phyloP scores from a whole-genome alignment of 257 asterid species.

The Solanum acaule region DNA sequence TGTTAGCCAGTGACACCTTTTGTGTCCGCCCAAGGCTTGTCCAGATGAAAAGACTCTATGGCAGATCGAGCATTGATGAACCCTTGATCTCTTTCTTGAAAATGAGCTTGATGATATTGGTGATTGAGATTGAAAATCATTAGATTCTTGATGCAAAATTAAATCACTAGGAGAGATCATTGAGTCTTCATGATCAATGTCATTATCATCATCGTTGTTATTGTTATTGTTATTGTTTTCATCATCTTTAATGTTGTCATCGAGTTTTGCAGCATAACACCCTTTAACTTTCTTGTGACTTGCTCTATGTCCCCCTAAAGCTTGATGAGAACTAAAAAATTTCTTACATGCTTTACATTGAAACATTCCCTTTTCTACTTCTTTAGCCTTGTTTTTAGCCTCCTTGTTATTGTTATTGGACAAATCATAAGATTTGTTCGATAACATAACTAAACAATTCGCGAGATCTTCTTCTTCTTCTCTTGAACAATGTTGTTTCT shows the following conservation, averaged over 20 bases:
- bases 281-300: constrained; percentile 94
- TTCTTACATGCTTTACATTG: constrained; percentile 83
- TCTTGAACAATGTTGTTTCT: neutral
- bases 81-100: constrained; percentile 25
- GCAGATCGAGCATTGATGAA: constrained; percentile 74
- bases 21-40: constrained; percentile 84
- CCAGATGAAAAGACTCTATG: constrained; percentile 67
- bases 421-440: constrained; percentile 23
- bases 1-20: constrained; percentile 77
- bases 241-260: neutral
- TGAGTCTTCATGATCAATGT: constrained; percentile 12
- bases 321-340: constrained; percentile 75
- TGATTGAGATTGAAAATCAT: neutral
- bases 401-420: neutral
- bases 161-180: neutral
- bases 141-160: constrained; percentile 8
- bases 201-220: neutral
- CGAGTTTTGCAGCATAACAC: constrained; percentile 52
- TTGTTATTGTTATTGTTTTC: neutral
- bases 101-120: neutral
- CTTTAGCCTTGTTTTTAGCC: constrained; percentile 21
- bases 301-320: constrained; percentile 94
- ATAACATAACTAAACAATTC: constrained; percentile 64
- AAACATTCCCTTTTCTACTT: constrained; percentile 40
- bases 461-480: constrained; percentile 79